phyloP scores from a whole-genome alignment of 1,284 basidiomycete genomes.

The Clitocybe nebularis region DNA sequence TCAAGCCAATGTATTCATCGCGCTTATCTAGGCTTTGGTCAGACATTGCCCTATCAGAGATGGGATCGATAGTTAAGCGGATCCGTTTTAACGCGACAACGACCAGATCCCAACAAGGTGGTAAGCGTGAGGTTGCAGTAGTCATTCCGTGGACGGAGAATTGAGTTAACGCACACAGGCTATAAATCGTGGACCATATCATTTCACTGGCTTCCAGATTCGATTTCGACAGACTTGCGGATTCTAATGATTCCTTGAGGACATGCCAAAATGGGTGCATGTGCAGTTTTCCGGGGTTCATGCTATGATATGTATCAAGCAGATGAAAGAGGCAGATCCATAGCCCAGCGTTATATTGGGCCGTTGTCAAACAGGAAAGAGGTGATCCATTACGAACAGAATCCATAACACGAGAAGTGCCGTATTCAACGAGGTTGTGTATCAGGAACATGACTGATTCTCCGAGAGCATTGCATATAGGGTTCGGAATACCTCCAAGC shows the following conservation, averaged over 20 bases:
- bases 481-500: conserved; percentile 22
- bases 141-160: conserved; percentile 68
- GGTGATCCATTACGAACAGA: conserved; percentile 33
- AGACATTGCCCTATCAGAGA: conserved; percentile 38
- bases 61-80: conserved; percentile 50
- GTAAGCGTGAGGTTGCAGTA: conserved; percentile 42
- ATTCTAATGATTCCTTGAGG: conserved; percentile 35
- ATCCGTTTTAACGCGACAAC: conserved; percentile 57
- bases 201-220: conserved; percentile 61
- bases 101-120: conserved; percentile 69
- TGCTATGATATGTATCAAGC: conserved; percentile 22
- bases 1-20: conserved; percentile 73
- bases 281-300: conserved; percentile 18
- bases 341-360: conserved; percentile 50
- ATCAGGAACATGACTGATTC: conserved; percentile 40
- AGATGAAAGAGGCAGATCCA: conserved; percentile 79
- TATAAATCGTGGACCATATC: conserved; percentile 72
- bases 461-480: conserved; percentile 18
- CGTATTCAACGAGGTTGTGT: conserved; percentile 48
- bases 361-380: conserved; percentile 28
- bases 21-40: conserved; percentile 50
- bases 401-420: conserved; percentile 47
- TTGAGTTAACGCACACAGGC: conserved; percentile 74
- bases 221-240: conserved; percentile 22
- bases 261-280: conserved; percentile 43